Evolutionary conservation across 1,284 basidiomycete species (phyloP).

Genomic region (Melampsora americana): DNA sequence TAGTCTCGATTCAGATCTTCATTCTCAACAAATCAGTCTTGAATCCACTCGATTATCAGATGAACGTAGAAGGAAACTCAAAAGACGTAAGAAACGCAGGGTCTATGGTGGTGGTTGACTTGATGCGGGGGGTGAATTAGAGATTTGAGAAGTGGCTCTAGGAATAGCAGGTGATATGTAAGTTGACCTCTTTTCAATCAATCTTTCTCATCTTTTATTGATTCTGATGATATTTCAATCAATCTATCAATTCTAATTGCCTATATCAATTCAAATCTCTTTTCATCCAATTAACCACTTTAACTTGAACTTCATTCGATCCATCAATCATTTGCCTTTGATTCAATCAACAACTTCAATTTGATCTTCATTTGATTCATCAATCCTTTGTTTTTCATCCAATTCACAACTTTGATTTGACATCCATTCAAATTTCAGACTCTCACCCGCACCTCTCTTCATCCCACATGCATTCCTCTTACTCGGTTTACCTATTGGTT

Average conservation of each 20-base stretch:
- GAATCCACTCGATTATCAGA: background rate
- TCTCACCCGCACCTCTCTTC: constrained; percentile 48
- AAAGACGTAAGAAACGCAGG: constrained; percentile 24
- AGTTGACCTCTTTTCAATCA: too few species aligned
- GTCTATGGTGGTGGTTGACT: constrained; percentile 42
- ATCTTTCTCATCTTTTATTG: too few species aligned
- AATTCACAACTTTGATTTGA: too few species aligned
- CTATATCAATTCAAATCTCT: too few species aligned
- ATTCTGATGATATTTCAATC: too few species aligned
- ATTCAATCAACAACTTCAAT: too few species aligned
- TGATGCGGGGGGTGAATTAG: constrained; percentile 41
- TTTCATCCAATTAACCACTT: too few species aligned
- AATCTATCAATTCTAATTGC: too few species aligned
- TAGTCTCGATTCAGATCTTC: background rate
- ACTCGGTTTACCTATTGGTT: constrained; percentile 48
- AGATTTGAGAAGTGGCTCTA: constrained; percentile 41
- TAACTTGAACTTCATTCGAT: too few species aligned
- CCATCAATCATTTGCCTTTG: background rate
- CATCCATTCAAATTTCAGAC: constrained; percentile 29
- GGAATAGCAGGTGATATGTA: constrained; percentile 41
- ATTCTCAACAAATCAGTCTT: constrained; percentile 1
- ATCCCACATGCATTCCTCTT: constrained; percentile 49
- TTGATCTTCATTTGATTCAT: too few species aligned
- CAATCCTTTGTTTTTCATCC: background rate
- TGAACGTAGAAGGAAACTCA: background rate